Percentiles rank a stretch among this genome's conserved stretches.
Evolutionary conservation across 2,329 filamentous ascomycete genomes (phyloP).

Genomic region (Cladophialophora immunda): DNA sequence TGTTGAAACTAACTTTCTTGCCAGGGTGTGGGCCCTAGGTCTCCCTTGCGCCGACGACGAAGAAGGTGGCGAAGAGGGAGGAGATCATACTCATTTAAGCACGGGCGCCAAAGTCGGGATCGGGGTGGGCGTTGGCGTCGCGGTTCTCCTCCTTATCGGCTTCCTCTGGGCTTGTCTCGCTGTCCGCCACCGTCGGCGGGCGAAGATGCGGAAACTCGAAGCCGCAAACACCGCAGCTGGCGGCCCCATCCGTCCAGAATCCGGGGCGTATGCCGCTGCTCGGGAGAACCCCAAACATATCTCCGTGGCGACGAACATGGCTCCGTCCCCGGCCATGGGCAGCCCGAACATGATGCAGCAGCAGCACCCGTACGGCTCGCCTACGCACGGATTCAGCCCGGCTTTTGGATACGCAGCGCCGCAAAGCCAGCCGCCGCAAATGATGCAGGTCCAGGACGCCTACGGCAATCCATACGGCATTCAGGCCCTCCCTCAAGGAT

Average conservation of each 20-base stretch:
- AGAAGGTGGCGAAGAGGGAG: not conserved
- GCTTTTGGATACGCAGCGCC: constrained; percentile 12
- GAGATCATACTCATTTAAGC: constrained; percentile 35
- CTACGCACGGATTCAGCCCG: constrained; percentile 18
- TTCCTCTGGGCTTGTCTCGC: constrained; percentile 26
- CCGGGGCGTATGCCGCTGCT: constrained; percentile 3
- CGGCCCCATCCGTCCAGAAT: constrained; percentile 21
- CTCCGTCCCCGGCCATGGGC: constrained; percentile 14
- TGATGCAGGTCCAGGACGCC: constrained; percentile 6
- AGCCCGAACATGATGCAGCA: constrained; percentile 27
- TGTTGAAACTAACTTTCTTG: not conserved
- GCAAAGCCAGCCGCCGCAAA: not conserved
- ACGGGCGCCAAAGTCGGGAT: constrained; percentile 46
- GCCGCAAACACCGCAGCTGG: constrained; percentile 20
- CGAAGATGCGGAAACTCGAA: constrained; percentile 25
- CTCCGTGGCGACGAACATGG: constrained; percentile 25
- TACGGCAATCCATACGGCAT: constrained; percentile 11
- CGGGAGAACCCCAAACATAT: constrained; percentile 25
- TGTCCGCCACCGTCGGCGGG: constrained; percentile 23
- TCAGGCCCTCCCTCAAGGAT: constrained; percentile 2
- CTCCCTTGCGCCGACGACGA: constrained; percentile 33
- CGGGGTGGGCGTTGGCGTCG: constrained; percentile 51
- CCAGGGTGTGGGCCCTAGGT: constrained; percentile 34
- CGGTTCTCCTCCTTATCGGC: constrained; percentile 40
- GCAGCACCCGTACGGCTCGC: constrained; percentile 6